phyloP scores from a whole-genome alignment of 495 filamentous ascomycete species.

The Astrothelium macrocarpum region DNA sequence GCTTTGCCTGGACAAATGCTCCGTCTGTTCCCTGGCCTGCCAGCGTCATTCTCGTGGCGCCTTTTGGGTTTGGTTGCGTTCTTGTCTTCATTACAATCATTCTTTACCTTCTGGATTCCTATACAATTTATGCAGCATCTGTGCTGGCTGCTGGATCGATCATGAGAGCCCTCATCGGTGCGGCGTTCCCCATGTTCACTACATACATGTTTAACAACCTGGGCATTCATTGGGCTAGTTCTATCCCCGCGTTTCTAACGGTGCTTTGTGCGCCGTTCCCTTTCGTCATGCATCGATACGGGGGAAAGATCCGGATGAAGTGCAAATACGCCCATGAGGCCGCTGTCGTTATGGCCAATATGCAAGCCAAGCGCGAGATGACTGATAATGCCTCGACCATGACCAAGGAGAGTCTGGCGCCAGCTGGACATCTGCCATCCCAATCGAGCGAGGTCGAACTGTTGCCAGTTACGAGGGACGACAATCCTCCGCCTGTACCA shows the following conservation, averaged over 20 bases:
- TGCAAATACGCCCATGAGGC: conserved; percentile 30
- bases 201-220: conserved; percentile 47
- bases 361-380: neutral
- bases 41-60: conserved; percentile 45
- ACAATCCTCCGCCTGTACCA: neutral
- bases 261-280: conserved; percentile 47
- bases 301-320: conserved; percentile 39
- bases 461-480: neutral
- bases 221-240: conserved; percentile 21
- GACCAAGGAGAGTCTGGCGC: neutral
- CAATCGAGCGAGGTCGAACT: neutral
- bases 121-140: conserved; percentile 44
- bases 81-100: conserved; percentile 25
- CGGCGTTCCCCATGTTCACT: conserved; percentile 57
- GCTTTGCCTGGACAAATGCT: conserved; percentile 45
- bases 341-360: neutral
- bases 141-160: conserved; percentile 66
- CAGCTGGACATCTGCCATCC: neutral
- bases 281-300: conserved; percentile 43
- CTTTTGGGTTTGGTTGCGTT: conserved; percentile 48
- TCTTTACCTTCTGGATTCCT: conserved; percentile 46
- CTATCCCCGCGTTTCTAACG: conserved; percentile 43
- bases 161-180: conserved; percentile 52
- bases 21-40: conserved; percentile 48
- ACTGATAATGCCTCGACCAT: neutral